phyloP scores from a whole-genome alignment of 345 rosid species.

The Eucalyptus sp. region DNA sequence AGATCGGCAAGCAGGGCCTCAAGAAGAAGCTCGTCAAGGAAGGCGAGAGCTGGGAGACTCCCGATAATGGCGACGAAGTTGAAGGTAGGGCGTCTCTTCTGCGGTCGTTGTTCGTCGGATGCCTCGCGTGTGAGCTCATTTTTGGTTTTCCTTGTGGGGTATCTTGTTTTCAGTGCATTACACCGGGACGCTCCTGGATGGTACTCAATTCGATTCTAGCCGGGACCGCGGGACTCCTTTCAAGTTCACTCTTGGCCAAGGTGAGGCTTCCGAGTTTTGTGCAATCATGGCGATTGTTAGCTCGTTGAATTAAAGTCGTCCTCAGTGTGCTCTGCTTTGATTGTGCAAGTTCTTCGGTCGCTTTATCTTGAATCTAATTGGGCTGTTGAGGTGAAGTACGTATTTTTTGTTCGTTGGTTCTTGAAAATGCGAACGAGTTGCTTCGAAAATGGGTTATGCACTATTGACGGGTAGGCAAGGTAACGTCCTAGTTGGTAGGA shows the following conservation, averaged over 20 bases:
- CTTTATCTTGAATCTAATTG: not conserved
- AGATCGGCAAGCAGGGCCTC: slow-evolving; percentile 37
- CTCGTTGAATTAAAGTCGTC: not conserved
- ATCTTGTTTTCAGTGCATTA: slow-evolving; percentile 20
- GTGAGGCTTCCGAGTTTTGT: slow-evolving; percentile 5
- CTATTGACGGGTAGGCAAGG: not conserved
- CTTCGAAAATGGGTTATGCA: not conserved
- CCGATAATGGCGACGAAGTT: slow-evolving; percentile 31
- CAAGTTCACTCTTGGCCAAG: slow-evolving; percentile 94
- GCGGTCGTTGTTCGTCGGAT: not conserved
- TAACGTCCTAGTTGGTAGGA: not conserved
- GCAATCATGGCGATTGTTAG: not conserved
- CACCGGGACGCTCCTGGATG: slow-evolving; percentile 90
- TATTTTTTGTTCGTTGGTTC: not conserved
- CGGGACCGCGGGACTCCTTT: slow-evolving; percentile 79
- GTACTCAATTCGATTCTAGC: slow-evolving; percentile 89
- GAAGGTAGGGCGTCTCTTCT: slow-evolving; percentile 7
- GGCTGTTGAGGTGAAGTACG: not conserved
- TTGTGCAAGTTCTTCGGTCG: not conserved
- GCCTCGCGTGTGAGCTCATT: not conserved
- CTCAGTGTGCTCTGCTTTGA: not conserved
- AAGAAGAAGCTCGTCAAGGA: slow-evolving; percentile 41
- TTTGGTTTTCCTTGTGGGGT: not conserved
- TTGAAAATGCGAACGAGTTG: not conserved
- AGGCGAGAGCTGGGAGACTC: slow-evolving; percentile 33